Evolutionary conservation across 106 monocot species (phyloP).

Genomic region (Amphibolis antarctica): DNA sequence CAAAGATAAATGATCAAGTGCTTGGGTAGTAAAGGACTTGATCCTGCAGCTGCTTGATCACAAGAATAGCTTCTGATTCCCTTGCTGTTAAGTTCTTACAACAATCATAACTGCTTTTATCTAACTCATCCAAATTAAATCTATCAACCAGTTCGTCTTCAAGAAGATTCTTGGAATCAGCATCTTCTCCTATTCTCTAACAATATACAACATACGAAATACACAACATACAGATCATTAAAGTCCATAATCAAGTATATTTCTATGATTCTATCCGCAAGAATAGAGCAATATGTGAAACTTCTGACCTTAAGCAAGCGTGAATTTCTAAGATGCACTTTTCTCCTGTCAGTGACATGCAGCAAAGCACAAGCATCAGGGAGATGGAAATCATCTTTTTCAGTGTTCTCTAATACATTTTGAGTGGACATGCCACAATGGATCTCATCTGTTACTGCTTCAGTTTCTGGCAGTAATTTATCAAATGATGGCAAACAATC

Average conservation of each 20-base stretch:
- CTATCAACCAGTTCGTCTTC: conserved; percentile 8
- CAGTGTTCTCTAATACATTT: conserved; percentile 11
- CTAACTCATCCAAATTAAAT: conserved; percentile 12
- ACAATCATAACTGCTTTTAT: conserved; percentile 9
- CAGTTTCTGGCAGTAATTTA: conserved; percentile 36
- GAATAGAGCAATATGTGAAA: background rate
- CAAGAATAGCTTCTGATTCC: conserved; percentile 55
- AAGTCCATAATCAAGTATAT: no score
- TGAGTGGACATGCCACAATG: conserved; percentile 4
- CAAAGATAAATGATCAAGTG: background rate
- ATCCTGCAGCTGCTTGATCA: conserved; percentile 68
- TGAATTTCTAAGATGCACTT: conserved; percentile 29
- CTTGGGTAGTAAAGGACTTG: conserved; percentile 22
- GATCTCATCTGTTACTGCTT: conserved; percentile 10
- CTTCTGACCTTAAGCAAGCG: conserved; percentile 15
- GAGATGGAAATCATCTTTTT: conserved; percentile 26
- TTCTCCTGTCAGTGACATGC: conserved; percentile 80
- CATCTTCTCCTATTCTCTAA: conserved; percentile 3
- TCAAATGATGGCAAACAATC: conserved; percentile 10
- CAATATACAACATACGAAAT: no score
- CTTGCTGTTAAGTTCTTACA: conserved; percentile 29
- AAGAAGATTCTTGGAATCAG: conserved; percentile 11
- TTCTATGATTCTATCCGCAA: background rate
- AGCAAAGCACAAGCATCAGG: conserved; percentile 52
- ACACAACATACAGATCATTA: no score